These are phyloP conservation scores for Mycocentrospora acerina DNA, from an alignment of 2,329 filamentous ascomycete species.

Conservation along the genomic window DNA sequence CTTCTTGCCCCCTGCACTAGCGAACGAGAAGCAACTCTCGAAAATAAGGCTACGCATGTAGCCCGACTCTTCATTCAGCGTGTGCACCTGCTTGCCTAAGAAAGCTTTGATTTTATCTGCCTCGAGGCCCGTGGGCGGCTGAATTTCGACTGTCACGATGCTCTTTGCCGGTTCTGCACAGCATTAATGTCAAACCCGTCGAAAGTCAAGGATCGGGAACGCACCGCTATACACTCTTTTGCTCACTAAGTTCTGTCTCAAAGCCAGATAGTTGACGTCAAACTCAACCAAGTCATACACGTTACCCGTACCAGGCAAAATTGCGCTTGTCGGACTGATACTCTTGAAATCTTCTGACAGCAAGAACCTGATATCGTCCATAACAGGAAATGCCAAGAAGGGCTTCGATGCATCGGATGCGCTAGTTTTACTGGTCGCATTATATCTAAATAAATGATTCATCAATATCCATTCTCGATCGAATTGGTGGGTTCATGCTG, in stretches of 20 bases:
- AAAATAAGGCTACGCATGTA: constrained; percentile 1
- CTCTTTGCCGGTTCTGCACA: background rate
- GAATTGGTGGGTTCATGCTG: background rate
- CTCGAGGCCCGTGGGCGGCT: background rate
- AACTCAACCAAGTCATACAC: constrained; percentile 35
- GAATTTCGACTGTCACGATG: constrained; percentile 1
- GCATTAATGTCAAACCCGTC: background rate
- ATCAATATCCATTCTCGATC: background rate
- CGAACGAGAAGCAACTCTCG: constrained; percentile 1
- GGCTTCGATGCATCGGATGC: constrained; percentile 40
- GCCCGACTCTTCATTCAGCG: background rate
- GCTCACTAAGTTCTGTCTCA: constrained; percentile 12
- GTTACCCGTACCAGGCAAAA: constrained; percentile 25
- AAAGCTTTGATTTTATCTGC: background rate
- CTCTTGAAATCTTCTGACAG: constrained; percentile 37
- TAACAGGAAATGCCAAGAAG: constrained; percentile 42
- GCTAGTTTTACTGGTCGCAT: constrained; percentile 6
- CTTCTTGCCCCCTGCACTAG: constrained; percentile 1
- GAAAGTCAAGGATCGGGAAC: background rate
- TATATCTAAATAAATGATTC: background rate
- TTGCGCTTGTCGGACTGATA: constrained; percentile 38
- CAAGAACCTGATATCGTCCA: constrained; percentile 40
- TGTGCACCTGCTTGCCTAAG: background rate
- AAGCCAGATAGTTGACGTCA: constrained; percentile 27
- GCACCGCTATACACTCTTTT: constrained; percentile 8